Base-by-base conservation (phyloP, 169 alveolate species). In the Eimeria sp. region DNA sequence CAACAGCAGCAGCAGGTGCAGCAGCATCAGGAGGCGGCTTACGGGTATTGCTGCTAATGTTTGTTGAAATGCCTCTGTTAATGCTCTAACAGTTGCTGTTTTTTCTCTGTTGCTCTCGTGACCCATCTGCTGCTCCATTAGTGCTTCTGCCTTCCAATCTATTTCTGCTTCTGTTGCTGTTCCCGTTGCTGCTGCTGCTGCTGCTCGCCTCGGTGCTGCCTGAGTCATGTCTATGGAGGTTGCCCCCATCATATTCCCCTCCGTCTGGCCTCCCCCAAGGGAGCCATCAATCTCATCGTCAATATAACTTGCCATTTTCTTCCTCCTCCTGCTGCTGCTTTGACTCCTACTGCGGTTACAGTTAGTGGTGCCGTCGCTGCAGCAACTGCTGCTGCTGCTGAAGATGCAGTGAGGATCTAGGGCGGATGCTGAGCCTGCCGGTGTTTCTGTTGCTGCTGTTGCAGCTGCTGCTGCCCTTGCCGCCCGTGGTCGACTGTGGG, bases 121-220 rank as follows among this genome's bases (percentile, higher is more conserved):
- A 43, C 94, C 94, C 9, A 88, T 58, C 51, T 88, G 94, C 57
- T 72, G 83, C 84, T 88, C 84, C 47, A 49, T 58, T n/a, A 54
- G 10, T 40, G 75, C 94, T 18, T 88, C 94, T 40, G 45, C 94
- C 49, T 61, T 45, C 72, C 40, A 34, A 47, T 70, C 63, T 1
- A 54, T 54, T 11, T 54, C 63, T 3, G 63, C 63, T 54, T 54
- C 63, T 54, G 63, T 54, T 61, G 94, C 94, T 65, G 76, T 20
- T 34, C 45, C 67, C 10, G 34, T 70, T 25, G 65, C 54, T 40
- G 76, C 92, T 58, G 78, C 57, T 70, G 94, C 43, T 61, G 92
- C 92, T 49, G 94, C 70, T n/a, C 58, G 63, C 47, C 58, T 13
- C 7, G 51, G 27, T 45, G 63, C 27, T 20, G 94, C 78, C 45